phyloP scores from a whole-genome alignment of 1,284 basidiomycete genomes.

The Ustilago tritici region DNA sequence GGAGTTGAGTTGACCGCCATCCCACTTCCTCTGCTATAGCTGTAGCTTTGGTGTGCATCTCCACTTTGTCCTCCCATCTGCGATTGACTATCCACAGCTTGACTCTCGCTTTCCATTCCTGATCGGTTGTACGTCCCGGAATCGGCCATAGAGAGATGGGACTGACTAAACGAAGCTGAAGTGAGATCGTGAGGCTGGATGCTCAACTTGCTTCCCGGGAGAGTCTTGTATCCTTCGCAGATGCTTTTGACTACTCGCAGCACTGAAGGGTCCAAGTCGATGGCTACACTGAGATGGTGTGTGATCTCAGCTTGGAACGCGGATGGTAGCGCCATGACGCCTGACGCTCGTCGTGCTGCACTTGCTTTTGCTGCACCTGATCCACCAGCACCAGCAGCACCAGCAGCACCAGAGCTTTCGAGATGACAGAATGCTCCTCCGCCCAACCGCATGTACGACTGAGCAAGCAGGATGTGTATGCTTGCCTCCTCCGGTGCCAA shows the following conservation, averaged over 20 bases:
- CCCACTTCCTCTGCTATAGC: slow-evolving; percentile 10
- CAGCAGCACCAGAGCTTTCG: slow-evolving; percentile 21
- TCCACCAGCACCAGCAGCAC: slow-evolving; percentile 5
- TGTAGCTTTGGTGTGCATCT: slow-evolving; percentile 15
- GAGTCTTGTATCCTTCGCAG: slow-evolving; percentile 49
- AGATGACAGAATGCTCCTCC: slow-evolving; percentile 60
- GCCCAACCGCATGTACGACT: slow-evolving; percentile 66
- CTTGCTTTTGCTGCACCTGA: slow-evolving; percentile 10
- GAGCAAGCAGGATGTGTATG: slow-evolving; percentile 64
- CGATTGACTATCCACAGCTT: neutral
- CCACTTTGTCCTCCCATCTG: neutral
- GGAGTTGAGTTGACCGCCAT: slow-evolving; percentile 13
- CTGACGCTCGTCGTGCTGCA: slow-evolving; percentile 21
- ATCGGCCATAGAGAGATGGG: slow-evolving; percentile 13
- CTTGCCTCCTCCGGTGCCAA: slow-evolving; percentile 63
- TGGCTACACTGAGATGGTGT: slow-evolving; percentile 58
- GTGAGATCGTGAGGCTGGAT: slow-evolving; percentile 22
- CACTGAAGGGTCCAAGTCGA: slow-evolving; percentile 58
- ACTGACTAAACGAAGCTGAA: slow-evolving; percentile 17
- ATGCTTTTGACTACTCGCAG: slow-evolving; percentile 51
- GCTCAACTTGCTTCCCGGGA: slow-evolving; percentile 34
- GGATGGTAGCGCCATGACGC: slow-evolving; percentile 30
- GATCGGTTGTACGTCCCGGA: slow-evolving; percentile 8
- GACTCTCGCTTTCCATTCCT: neutral
- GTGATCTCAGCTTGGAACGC: slow-evolving; percentile 56